Conservation (phyloP, 2,329 filamentous ascomycete species). For the Trichoderma afroharzianum region DNA sequence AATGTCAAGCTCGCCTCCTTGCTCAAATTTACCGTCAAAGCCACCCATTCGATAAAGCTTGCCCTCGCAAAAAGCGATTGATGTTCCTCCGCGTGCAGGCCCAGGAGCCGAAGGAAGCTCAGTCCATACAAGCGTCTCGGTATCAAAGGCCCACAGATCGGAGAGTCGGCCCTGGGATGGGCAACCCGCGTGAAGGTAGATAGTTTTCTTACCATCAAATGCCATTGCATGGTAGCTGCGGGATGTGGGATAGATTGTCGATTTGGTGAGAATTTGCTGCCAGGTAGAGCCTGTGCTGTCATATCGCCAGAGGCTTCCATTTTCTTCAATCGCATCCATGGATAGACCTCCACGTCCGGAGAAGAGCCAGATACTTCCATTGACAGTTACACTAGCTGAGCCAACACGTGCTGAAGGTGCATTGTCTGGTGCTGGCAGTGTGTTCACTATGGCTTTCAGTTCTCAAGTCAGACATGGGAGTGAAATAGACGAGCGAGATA, state of each 20-base stretch:
- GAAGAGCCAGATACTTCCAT: neutral
- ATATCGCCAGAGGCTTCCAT: neutral
- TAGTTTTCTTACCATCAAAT: neutral
- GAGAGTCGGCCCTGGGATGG: neutral
- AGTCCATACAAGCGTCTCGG: neutral
- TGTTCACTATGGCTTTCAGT: neutral
- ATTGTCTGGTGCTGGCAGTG: neutral
- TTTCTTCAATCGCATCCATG: neutral
- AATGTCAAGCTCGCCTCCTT: neutral
- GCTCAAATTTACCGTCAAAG: neutral
- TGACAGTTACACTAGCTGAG: neutral
- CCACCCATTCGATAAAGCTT: neutral
- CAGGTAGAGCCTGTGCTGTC: neutral
- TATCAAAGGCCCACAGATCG: neutral
- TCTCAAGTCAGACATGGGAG: neutral
- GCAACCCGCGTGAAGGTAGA: neutral
- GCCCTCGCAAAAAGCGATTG: neutral
- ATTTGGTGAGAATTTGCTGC: neutral
- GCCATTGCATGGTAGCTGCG: neutral
- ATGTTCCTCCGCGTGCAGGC: neutral
- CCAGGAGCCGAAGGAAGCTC: neutral
- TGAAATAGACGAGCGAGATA: neutral
- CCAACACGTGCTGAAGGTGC: neutral
- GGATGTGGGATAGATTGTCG: neutral
- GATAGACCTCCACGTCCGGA: neutral